phyloP scores from a whole-genome alignment of 495 filamentous ascomycete species.

The Glonium stellatum region DNA sequence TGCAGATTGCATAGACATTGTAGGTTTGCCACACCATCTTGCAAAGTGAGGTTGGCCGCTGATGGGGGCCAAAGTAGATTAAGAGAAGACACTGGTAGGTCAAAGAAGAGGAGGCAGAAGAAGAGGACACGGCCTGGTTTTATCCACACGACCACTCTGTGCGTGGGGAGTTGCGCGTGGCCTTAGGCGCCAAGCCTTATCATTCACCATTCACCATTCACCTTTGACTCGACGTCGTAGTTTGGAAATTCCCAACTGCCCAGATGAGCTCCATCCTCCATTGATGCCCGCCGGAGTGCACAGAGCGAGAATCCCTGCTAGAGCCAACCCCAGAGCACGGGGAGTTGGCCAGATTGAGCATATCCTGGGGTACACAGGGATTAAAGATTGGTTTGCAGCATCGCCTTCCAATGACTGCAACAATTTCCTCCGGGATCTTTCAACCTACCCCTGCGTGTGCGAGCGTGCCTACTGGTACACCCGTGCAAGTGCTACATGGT shows the following conservation, averaged over 20 bases:
- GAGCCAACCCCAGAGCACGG: neutral
- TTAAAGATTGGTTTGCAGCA: neutral
- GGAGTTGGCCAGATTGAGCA: neutral
- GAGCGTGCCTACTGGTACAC: neutral
- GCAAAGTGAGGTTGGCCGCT: neutral
- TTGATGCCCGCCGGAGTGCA: no score
- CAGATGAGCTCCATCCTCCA: no score
- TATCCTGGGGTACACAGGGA: constrained; percentile 1
- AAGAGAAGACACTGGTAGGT: constrained; percentile 15
- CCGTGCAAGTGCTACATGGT: neutral
- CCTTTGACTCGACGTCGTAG: no score
- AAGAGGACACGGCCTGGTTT: constrained; percentile 11
- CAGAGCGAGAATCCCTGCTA: neutral
- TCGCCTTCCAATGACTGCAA: constrained; percentile 2
- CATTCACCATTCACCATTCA: constrained; percentile 1
- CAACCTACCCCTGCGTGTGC: neutral
- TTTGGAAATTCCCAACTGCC: no score
- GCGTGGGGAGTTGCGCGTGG: constrained; percentile 7
- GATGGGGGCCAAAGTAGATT: neutral
- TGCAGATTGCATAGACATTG: constrained; percentile 57
- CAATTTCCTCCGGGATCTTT: neutral
- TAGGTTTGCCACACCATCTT: constrained; percentile 32
- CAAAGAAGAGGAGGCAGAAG: constrained; percentile 10
- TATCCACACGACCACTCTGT: constrained; percentile 7
- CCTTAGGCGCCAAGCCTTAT: constrained; percentile 13